Evolutionary conservation across 2,329 filamentous ascomycete genomes (phyloP), one percentile per base, ranked within the genome.

Genomic region (Lecanicillium sp.): DNA sequence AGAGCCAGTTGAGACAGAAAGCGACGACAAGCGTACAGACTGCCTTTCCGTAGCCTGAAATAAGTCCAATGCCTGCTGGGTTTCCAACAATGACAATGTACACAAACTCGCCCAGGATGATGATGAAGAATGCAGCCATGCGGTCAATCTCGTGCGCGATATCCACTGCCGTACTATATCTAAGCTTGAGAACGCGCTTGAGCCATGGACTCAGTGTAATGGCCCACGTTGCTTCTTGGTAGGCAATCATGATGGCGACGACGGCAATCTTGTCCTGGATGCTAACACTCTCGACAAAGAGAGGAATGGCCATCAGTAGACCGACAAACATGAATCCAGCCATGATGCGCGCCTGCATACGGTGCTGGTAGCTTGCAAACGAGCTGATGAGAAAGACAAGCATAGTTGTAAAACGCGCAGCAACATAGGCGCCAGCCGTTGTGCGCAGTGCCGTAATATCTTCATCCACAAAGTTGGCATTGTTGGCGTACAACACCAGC

Each of bases 71-170:
- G 7, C 63, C 67, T 2, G 67, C 64, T 31, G 65, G 64, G 19
- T 63, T 62, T 4, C 64, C 66, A 9, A 70, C 66, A 28, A 71
- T 57, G 33, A 70, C 65, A 41, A 60, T 60, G 43, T 68, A 70
- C 13, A 70, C 55, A 44, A 70, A 71, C 43, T 71, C 68, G 37
- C 65, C 68, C 0, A 71, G 59, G n/a, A 67, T 67, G 40, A 71
- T 70, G 44, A 71, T 71, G 49, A 66, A 70, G 44, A 71, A 71
- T 12, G 66, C 67, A 0, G 65, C 65, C 51, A 69, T 66, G 9
- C 68, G 62, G 44, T 71, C 68, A 25, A 70, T 57, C 45, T 71
- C 67, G 43, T 71, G 68, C 9, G 62, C 57, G 37, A 71, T 67
- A 40, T 71, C 66, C 4, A 69, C 65, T 0, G 68, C 68, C 0